Conservation (phyloP, 768 basidiomycete genomes). For the Naganishia antarctica region DNA sequence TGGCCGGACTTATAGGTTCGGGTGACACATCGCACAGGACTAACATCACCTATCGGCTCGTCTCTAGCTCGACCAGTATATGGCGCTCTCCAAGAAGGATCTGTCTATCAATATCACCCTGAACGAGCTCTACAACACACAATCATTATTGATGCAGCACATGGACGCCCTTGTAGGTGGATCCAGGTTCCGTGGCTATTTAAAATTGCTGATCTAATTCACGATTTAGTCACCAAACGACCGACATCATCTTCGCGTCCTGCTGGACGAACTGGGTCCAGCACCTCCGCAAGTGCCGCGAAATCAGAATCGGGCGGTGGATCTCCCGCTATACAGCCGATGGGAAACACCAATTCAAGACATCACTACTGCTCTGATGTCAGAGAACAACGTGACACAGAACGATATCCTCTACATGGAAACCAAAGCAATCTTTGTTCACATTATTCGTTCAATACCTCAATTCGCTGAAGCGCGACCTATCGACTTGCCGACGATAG, state of each 20-base stretch:
- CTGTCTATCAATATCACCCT: conserved; percentile 95
- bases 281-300: conserved; percentile 93
- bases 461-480: conserved; percentile 76
- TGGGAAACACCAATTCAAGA: conserved; percentile 99
- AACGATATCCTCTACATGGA: conserved; percentile 99
- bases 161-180: conserved; percentile 82
- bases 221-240: conserved; percentile 88
- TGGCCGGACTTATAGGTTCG: no score
- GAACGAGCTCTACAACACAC: conserved; percentile 98
- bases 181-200: no score
- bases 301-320: conserved; percentile 93
- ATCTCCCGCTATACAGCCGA: conserved; percentile 85
- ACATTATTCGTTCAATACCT: conserved; percentile 91
- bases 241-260: conserved; percentile 91
- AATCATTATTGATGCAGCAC: conserved; percentile 89
- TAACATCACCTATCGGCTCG: no score
- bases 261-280: conserved; percentile 90
- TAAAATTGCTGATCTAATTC: background rate
- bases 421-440: conserved; percentile 97
- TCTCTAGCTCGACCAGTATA: conserved; percentile 95
- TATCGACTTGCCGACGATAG: conserved; percentile 78
- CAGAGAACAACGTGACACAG: conserved; percentile 82
- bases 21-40: no score
- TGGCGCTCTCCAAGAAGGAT: conserved; percentile 99
- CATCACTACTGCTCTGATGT: conserved; percentile 88